Evolutionary conservation across 2,329 filamentous ascomycete genomes (phyloP).

Genomic region (Calonectria pauciramosa): DNA sequence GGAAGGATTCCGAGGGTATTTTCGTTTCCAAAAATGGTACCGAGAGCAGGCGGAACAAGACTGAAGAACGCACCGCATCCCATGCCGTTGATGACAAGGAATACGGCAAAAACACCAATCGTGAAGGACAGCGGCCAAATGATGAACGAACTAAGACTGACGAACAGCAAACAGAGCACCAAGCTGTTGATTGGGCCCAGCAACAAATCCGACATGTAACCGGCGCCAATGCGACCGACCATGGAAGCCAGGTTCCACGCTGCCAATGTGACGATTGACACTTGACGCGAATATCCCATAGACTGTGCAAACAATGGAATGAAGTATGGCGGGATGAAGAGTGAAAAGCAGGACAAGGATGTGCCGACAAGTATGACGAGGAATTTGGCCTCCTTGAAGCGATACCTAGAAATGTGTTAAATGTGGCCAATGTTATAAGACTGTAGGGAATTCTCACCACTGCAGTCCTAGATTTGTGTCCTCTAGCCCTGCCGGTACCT

Average conservation of each 20-base stretch:
- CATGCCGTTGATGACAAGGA: constrained; percentile 45
- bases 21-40: constrained; percentile 42
- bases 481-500: constrained; percentile 28
- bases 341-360: constrained; percentile 44
- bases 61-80: constrained; percentile 50
- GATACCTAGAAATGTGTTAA: constrained; percentile 36
- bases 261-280: constrained; percentile 40
- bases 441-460: constrained; percentile 29
- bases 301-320: constrained; percentile 43
- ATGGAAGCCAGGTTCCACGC: constrained; percentile 49
- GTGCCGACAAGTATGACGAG: constrained; percentile 41
- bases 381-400: constrained; percentile 44
- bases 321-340: constrained; percentile 45
- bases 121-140: constrained; percentile 46
- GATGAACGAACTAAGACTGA: constrained; percentile 44
- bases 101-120: constrained; percentile 39
- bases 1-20: constrained; percentile 43
- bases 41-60: constrained; percentile 45
- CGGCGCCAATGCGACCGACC: constrained; percentile 41
- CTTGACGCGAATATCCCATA: constrained; percentile 43
- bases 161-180: constrained; percentile 42
- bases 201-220: constrained; percentile 42
- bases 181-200: constrained; percentile 48
- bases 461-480: constrained; percentile 37
- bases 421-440: accelerated